Evolutionary conservation across 2,329 filamentous ascomycete genomes (phyloP), one percentile per base, ranked within the genome.

Genomic region (Escovopsis sp.): DNA sequence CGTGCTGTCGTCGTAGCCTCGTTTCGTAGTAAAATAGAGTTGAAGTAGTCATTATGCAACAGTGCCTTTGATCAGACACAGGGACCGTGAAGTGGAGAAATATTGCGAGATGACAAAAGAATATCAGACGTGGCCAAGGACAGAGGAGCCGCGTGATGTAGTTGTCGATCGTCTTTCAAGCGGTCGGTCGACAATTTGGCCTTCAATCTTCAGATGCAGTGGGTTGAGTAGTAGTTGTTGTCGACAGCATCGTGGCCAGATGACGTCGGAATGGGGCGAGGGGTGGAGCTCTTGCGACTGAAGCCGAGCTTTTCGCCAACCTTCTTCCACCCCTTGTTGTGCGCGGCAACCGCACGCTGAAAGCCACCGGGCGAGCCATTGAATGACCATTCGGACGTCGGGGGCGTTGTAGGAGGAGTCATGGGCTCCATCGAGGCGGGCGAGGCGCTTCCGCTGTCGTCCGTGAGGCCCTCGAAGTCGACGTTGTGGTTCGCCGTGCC

Each of bases 361-460:
- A 76, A 59, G 12, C 67, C 65, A n/a, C 66, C 69, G 0, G 72
- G 70, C 5, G 73, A 72, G 1, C 67, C 59, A 47, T 62, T 62
- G 48, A 73, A 71, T 4, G 61, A 57, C 62, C 69, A 75, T 47
- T 79, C 72, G 0, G 73, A 70, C 1, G 71, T 74, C 0, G 82
- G 81, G 32, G 83, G 80, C 3, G 79, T 84, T 3, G 74, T 84
- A 1, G 82, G 82, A 0, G 83, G 83, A 4, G 83, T 87, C 67
- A 85, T 79, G 3, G 71, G 80, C 54, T 81, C 80, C 46, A 68
- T 64, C 26, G 62, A 57, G 39, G 69, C 59, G 32, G 75, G 66
- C 41, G 77, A 78, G 44, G 68, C 69, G n/a, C 71, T 69, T 43
- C 71, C 73, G 45, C 73, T 82, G 55, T 85, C 81, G 51, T 85